Conservation (phyloP, 208 protist genomes). For the Leishmania amazonensis region DNA sequence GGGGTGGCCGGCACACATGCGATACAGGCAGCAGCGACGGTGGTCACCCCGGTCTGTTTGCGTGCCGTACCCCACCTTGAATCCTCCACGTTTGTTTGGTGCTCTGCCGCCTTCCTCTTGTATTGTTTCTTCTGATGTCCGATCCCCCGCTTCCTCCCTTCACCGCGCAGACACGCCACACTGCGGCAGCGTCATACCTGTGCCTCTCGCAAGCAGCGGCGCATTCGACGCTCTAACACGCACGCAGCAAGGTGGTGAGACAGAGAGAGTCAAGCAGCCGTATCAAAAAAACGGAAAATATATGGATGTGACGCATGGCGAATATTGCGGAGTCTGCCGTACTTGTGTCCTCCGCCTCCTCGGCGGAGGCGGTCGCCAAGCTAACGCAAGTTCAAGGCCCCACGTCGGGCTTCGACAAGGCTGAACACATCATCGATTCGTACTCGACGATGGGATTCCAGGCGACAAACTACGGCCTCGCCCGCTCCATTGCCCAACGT, state of each 20-base stretch:
- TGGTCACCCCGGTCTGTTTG: background rate
- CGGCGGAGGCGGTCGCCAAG: constrained; percentile 20
- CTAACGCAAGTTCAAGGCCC: constrained; percentile 49
- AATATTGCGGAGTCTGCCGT: constrained; percentile 55
- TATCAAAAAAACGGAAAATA: background rate
- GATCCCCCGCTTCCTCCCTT: background rate
- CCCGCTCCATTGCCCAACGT: constrained; percentile 40
- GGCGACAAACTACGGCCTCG: constrained; percentile 70
- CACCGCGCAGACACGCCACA: constrained; percentile 4
- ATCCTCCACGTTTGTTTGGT: background rate
- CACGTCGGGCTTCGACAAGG: constrained; percentile 31
- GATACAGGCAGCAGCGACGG: background rate
- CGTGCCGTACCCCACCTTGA: background rate
- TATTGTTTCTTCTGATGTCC: background rate
- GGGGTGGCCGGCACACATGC: background rate
- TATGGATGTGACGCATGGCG: constrained; percentile 33
- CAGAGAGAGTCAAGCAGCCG: background rate
- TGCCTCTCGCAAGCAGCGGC: background rate
- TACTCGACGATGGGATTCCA: constrained; percentile 77
- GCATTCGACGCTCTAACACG: background rate
- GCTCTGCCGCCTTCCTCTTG: background rate
- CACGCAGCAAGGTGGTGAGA: background rate
- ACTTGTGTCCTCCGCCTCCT: constrained; percentile 43
- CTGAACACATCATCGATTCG: constrained; percentile 26
- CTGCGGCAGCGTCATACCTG: constrained; percentile 7